Evolutionary conservation across 768 basidiomycete species (phyloP), one percentile per base, ranked within the genome.

Genomic region (Naganishia kalamii): DNA sequence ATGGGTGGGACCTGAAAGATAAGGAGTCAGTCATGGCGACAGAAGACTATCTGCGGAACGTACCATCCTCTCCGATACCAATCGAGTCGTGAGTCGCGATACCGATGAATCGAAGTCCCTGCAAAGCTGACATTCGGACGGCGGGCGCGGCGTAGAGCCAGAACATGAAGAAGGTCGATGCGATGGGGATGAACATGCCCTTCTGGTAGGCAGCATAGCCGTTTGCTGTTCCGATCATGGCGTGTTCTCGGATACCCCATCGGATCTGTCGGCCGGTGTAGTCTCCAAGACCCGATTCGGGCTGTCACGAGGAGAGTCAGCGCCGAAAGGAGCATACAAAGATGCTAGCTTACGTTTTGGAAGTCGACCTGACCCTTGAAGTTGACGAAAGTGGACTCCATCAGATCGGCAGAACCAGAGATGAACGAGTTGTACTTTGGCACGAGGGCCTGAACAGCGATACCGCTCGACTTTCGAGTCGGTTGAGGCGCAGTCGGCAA

Each of bases 101-200:
- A 32, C 73, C 76, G 67, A 77, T 77, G 66, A 75, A 71, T 12
- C 76, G 71, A 10, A 77, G 70, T 7, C 70, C 70, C 57, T 73
- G 72, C 4, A 77, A 64, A 13, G 73, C 73, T 4, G 72, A 41
- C 76, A 77, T 77, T 21, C 76, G 76, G 2, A 68, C 71, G n/a
- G 76, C 74, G 0, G 76, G 73, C 8, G 74, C 76, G 17, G 76
- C 76, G 62, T 77, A 77, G 2, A 75, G 60, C 72, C 72, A 77
- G 66, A 77, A 77, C 73, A 77, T 77, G 68, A 77, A 75, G 70
- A 74, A 77, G 25, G 74, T 75, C 7, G 74, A 74, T 66, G 70
- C 69, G 68, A 77, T 72, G 3, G 76, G 76, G 27, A 77, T 64
- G 65, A 75, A 73, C 66, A 73, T 70, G n/a, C 75, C 75, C 64